Percentiles rank a stretch among this genome's conserved stretches.
These are phyloP conservation scores for Canavalia ensiformis DNA, from an alignment of 306 rosid species.

Conservation along the genomic window DNA sequence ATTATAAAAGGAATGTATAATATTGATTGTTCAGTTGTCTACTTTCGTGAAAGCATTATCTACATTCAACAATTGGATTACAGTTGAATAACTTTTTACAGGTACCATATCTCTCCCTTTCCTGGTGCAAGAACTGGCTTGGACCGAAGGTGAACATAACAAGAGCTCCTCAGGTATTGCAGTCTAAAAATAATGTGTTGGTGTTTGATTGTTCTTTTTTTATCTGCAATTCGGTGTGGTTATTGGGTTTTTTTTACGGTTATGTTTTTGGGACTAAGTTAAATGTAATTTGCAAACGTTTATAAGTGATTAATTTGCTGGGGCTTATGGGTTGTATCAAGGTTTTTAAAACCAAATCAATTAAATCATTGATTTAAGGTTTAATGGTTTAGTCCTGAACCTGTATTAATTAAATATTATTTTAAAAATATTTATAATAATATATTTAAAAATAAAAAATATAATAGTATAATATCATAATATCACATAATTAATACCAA, in stretches of 20 bases:
- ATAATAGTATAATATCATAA: no score
- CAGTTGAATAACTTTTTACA: slow-evolving; percentile 48
- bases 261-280: slow-evolving; percentile 27
- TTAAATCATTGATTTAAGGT: not conserved
- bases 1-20: slow-evolving; percentile 35
- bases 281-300: slow-evolving; percentile 6
- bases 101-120: slow-evolving; percentile 96
- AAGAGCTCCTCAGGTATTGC: slow-evolving; percentile 92
- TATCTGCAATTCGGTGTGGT: slow-evolving; percentile 6
- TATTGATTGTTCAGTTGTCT: slow-evolving; percentile 1
- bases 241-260: not conserved
- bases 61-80: slow-evolving; percentile 32
- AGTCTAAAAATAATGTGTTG: slow-evolving; percentile 30
- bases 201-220: not conserved
- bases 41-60: slow-evolving; percentile 29
- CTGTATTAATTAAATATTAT: no score
- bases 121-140: slow-evolving; percentile 97
- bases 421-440: no score
- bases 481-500: no score
- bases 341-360: no score
- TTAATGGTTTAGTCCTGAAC: no score
- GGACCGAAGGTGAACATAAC: slow-evolving; percentile 96
- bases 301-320: slow-evolving; percentile 32
- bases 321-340: not conserved
- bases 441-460: no score